Percentiles rank a stretch among this genome's conserved stretches.
Evolutionary conservation across 2,329 filamentous ascomycete species (phyloP).

Genomic region (Trichoderma endophyticum): DNA sequence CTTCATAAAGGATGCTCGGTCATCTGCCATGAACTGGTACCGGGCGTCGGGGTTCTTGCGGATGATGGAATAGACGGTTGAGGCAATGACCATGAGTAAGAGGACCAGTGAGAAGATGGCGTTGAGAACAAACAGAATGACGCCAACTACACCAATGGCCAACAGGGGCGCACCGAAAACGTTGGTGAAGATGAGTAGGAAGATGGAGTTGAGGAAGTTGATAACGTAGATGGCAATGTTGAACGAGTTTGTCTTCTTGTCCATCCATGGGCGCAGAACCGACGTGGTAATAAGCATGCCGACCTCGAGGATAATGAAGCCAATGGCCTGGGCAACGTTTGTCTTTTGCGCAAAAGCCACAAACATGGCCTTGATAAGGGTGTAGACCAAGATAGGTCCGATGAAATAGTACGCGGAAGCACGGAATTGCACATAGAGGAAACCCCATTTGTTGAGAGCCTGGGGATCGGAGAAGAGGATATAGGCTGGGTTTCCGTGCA

Average conservation of each 20-base stretch:
- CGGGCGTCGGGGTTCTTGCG: constrained; percentile 92
- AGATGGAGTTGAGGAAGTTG: constrained; percentile 89
- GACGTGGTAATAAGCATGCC: constrained; percentile 72
- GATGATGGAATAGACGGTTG: constrained; percentile 67
- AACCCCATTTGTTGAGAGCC: constrained; percentile 95
- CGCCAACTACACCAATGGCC: constrained; percentile 83
- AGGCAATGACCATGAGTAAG: constrained; percentile 69
- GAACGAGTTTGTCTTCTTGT: constrained; percentile 96
- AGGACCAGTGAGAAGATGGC: constrained; percentile 79
- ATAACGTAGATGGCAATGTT: constrained; percentile 88
- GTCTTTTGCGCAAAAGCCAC: constrained; percentile 69
- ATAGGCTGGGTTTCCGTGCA: constrained; percentile 96
- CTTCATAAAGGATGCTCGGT: constrained; percentile 96
- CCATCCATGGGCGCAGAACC: constrained; percentile 92
- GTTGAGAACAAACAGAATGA: constrained; percentile 85
- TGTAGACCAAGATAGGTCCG: constrained; percentile 72
- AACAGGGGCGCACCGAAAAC: constrained; percentile 81
- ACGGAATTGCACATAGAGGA: constrained; percentile 95
- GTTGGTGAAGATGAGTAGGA: constrained; percentile 82
- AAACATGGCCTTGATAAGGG: constrained; percentile 85
- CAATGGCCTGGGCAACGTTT: constrained; percentile 69
- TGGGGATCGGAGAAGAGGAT: constrained; percentile 93
- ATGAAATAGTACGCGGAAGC: constrained; percentile 96
- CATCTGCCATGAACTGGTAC: constrained; percentile 95
- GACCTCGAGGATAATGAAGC: constrained; percentile 81